Percentiles rank a stretch among this genome's conserved stretches.
Conservation (phyloP, 2,329 filamentous ascomycete genomes). For the Aureobasidium sp. region DNA sequence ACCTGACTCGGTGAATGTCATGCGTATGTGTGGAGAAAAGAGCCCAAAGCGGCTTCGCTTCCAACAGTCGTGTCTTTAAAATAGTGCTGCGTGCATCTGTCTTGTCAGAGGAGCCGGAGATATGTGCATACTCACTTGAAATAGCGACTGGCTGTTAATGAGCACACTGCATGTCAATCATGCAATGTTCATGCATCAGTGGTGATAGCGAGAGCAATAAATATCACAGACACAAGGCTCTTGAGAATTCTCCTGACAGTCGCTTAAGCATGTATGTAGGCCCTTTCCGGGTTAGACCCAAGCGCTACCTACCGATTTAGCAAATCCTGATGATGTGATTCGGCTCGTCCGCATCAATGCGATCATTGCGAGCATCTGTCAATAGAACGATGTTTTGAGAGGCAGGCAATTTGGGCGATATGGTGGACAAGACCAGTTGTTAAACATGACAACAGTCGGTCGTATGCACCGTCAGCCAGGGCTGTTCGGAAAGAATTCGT, state of each 20-base stretch:
- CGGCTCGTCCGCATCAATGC: neutral
- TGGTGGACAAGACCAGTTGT: neutral
- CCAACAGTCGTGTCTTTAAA: constrained; percentile 1
- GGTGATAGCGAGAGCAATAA: neutral
- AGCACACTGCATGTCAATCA: constrained; percentile 3
- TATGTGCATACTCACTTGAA: neutral
- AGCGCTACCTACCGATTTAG: neutral
- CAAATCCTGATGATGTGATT: neutral
- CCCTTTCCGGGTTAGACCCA: constrained; percentile 1
- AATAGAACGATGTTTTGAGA: neutral
- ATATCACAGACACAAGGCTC: neutral
- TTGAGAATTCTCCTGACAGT: neutral
- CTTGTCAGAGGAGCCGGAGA: neutral
- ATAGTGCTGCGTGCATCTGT: neutral
- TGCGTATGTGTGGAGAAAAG: constrained; percentile 8
- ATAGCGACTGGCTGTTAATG: neutral
- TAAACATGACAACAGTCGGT: neutral
- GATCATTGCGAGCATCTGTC: neutral
- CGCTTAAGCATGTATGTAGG: constrained; percentile 7
- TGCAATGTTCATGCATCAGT: constrained; percentile 5
- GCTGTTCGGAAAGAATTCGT: neutral
- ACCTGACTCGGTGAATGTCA: constrained; percentile 6
- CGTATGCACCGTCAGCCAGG: constrained; percentile 1
- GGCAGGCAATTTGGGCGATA: neutral
- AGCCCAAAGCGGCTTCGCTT: constrained; percentile 1